A percentile compares a stretch with the other conserved stretches of the same genome.
Evolutionary conservation across 2,329 filamentous ascomycete genomes (phyloP).

Genomic region (Nemania serpens): DNA sequence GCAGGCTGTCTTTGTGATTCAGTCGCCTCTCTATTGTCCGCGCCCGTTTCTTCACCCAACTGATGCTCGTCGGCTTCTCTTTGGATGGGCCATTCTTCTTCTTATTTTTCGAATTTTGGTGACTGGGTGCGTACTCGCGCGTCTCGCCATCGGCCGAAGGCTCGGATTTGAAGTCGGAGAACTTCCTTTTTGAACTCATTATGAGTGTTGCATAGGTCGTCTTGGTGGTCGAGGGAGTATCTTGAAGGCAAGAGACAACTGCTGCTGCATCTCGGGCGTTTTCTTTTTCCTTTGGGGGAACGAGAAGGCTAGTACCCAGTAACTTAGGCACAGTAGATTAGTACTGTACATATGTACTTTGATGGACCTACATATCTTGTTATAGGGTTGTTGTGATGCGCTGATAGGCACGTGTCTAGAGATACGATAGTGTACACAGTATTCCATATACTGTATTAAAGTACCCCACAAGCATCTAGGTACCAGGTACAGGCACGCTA

Average conservation of each 20-base stretch:
- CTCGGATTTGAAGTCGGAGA: slow-evolving; percentile 35
- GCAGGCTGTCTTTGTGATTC: slow-evolving; percentile 63
- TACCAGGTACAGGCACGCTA: no score
- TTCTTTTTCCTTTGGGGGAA: no score
- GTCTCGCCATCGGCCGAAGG: slow-evolving; percentile 23
- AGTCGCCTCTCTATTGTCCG: slow-evolving; percentile 72
- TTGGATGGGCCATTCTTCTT: slow-evolving; percentile 47
- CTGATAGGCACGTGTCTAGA: no score
- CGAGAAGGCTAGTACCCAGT: no score
- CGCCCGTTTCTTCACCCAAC: slow-evolving; percentile 72
- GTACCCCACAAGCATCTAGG: not conserved
- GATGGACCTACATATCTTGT: no score
- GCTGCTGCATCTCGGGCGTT: no score
- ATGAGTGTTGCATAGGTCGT: slow-evolving; percentile 4
- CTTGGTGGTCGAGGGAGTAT: not conserved
- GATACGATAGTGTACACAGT: no score
- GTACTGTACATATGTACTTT: no score
- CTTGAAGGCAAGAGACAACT: not conserved
- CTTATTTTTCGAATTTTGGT: slow-evolving; percentile 39
- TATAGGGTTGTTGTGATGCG: no score
- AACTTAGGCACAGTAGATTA: no score
- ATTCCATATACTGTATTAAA: not conserved
- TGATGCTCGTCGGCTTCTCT: slow-evolving; percentile 54
- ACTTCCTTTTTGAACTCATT: slow-evolving; percentile 41
- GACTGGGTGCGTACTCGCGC: slow-evolving; percentile 22